A percentile compares a stretch with the other conserved stretches of the same genome.
Conservation (phyloP, 768 basidiomycete genomes). For the Leccinum pellstonianum region DNA sequence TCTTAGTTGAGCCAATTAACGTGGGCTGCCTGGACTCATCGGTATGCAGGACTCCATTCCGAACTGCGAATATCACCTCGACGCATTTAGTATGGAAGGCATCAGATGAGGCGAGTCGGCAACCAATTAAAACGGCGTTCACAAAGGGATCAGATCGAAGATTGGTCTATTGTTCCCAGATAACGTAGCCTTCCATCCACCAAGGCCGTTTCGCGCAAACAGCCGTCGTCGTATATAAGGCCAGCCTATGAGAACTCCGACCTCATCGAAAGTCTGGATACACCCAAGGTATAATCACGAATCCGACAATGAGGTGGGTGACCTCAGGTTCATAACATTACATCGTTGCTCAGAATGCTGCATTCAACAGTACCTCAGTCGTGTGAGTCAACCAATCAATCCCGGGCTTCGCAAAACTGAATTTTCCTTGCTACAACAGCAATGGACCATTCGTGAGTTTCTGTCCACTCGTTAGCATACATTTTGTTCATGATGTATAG, state of each 20-base stretch:
- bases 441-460: background rate
- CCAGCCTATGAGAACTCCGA: background rate
- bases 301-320: background rate
- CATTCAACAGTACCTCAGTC: background rate
- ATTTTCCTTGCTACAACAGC: background rate
- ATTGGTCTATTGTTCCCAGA: background rate
- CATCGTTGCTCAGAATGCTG: background rate
- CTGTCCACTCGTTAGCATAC: background rate
- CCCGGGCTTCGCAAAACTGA: background rate
- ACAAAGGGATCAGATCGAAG: background rate
- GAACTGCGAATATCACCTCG: background rate
- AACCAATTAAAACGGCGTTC: background rate
- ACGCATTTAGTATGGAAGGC: background rate
- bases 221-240: background rate
- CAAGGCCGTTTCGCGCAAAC: background rate
- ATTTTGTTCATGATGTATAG: background rate
- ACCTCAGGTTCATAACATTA: background rate
- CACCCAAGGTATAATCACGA: background rate
- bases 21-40: background rate
- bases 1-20: background rate
- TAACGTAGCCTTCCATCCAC: background rate
- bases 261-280: background rate
- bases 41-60: background rate
- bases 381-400: background rate
- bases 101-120: background rate